Percentiles rank a stretch among this genome's conserved stretches.
Conservation (phyloP, 1,284 basidiomycete genomes). For the Ceratobasidium sp. region DNA sequence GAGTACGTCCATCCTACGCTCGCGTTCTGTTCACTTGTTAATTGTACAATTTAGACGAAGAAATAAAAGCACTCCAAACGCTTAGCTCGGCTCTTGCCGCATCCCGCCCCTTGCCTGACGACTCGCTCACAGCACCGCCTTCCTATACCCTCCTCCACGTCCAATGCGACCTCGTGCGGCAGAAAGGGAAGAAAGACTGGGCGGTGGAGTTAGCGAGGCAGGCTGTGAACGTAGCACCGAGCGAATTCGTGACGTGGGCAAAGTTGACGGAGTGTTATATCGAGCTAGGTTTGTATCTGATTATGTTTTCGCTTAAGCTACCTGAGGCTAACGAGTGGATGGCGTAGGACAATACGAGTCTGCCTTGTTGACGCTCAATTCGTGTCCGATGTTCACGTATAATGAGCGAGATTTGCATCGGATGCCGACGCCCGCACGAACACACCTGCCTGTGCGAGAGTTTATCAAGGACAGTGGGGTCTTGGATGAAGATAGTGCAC, state of each 20-base stretch:
- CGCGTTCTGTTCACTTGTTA: too few species aligned
- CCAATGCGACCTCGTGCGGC: conserved; percentile 92
- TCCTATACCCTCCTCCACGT: conserved; percentile 94
- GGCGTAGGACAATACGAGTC: conserved; percentile 9
- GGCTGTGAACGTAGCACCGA: conserved; percentile 97
- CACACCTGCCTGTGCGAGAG: conserved; percentile 88
- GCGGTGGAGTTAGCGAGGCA: conserved; percentile 91
- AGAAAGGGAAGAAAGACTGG: conserved; percentile 88
- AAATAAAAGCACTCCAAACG: conserved; percentile 97
- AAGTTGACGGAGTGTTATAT: conserved; percentile 96
- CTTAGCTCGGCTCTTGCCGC: conserved; percentile 83
- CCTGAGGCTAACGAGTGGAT: background rate
- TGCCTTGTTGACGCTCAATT: conserved; percentile 94
- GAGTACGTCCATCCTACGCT: conserved; percentile 77
- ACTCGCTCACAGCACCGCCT: conserved; percentile 73
- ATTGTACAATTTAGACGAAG: conserved; percentile 76
- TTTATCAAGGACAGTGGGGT: conserved; percentile 80
- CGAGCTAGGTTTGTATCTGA: conserved; percentile 71
- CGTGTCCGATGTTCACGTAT: conserved; percentile 99
- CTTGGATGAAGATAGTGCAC: conserved; percentile 64
- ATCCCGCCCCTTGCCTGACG: background rate
- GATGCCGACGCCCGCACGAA: conserved; percentile 80
- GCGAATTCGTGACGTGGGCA: conserved; percentile 98
- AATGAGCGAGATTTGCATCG: conserved; percentile 96
- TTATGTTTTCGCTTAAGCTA: too few species aligned